Percentiles rank a stretch among this genome's conserved stretches.
phyloP scores from a whole-genome alignment of 371 early-diverging fungal species.

The Mucor sp. region DNA sequence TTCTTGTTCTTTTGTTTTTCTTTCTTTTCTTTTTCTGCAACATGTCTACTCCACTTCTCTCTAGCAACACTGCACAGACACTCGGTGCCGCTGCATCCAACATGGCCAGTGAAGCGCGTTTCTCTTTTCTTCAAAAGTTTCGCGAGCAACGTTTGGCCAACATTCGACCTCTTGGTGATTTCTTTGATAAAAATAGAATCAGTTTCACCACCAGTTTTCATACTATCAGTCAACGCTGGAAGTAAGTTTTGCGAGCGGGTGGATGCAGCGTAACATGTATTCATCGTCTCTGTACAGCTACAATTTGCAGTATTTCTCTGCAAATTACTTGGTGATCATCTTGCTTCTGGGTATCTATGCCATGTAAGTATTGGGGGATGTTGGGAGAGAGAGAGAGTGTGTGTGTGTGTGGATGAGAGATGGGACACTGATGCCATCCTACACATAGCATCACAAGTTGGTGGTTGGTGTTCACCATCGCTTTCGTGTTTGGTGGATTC shows the following conservation, averaged over 20 bases:
- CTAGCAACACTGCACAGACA: conserved; percentile 26
- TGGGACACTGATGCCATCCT: neutral
- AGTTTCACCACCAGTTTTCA: conserved; percentile 53
- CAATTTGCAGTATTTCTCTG: conserved; percentile 65
- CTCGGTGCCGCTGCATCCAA: conserved; percentile 28
- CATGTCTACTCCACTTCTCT: conserved; percentile 32
- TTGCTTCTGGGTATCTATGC: conserved; percentile 61
- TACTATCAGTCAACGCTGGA: conserved; percentile 51
- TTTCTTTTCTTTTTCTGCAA: neutral
- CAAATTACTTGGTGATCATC: conserved; percentile 67
- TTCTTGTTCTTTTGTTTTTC: neutral
- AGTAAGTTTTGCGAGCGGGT: conserved; percentile 35
- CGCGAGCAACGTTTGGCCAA: conserved; percentile 48
- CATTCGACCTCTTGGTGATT: conserved; percentile 59
- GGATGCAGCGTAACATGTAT: neutral
- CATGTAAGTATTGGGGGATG: conserved; percentile 63
- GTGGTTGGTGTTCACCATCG: conserved; percentile 58
- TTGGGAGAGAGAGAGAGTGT: neutral
- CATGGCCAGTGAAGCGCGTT: conserved; percentile 41
- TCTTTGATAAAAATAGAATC: conserved; percentile 65
- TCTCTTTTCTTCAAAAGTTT: conserved; percentile 40
- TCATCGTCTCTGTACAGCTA: conserved; percentile 39
- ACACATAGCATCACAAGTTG: conserved; percentile 60
- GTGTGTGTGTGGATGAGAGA: neutral
- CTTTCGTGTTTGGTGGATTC: conserved; percentile 59